Evolutionary conservation across 495 filamentous ascomycete genomes (phyloP).

Genomic region (Chaetomium fimeti): DNA sequence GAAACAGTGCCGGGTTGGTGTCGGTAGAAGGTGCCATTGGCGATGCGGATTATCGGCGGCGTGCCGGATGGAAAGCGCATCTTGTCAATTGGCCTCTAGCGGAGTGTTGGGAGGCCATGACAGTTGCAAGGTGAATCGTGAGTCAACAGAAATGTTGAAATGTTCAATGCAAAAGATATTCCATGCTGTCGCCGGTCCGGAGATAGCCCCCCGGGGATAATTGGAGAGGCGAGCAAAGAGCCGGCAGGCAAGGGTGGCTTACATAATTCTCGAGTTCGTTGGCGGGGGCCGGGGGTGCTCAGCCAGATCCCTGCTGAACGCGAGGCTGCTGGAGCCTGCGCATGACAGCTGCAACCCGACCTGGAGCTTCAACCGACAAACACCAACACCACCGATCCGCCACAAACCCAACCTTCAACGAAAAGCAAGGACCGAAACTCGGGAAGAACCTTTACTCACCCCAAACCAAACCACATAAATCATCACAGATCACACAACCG

Average conservation of each 20-base stretch:
- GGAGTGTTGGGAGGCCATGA: slow-evolving; percentile 1
- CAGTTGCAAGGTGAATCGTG: neutral
- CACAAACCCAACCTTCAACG: neutral
- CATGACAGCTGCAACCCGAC: slow-evolving; percentile 13
- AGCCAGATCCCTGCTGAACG: slow-evolving; percentile 16
- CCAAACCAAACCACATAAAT: neutral
- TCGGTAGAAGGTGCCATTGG: slow-evolving; percentile 77
- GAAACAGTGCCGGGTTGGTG: slow-evolving; percentile 57
- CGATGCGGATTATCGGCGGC: slow-evolving; percentile 66
- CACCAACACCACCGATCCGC: slow-evolving; percentile 6
- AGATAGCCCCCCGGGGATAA: slow-evolving; percentile 14
- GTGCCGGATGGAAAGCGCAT: slow-evolving; percentile 38
- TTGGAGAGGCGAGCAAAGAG: neutral
- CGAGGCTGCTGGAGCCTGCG: slow-evolving; percentile 49
- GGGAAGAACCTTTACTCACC: neutral
- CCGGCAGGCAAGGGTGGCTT: neutral
- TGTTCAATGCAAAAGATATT: neutral
- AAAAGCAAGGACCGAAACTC: neutral
- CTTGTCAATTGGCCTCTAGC: slow-evolving; percentile 27
- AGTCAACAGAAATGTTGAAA: slow-evolving; percentile 15
- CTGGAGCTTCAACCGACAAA: neutral
- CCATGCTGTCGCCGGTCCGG: slow-evolving; percentile 6
- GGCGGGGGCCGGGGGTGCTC: slow-evolving; percentile 1
- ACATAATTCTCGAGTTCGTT: slow-evolving; percentile 18
- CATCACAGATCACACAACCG: slow-evolving; percentile 16